Evolutionary conservation across 257 asterid genomes (phyloP).

Genomic region (Agastache rugosa): DNA sequence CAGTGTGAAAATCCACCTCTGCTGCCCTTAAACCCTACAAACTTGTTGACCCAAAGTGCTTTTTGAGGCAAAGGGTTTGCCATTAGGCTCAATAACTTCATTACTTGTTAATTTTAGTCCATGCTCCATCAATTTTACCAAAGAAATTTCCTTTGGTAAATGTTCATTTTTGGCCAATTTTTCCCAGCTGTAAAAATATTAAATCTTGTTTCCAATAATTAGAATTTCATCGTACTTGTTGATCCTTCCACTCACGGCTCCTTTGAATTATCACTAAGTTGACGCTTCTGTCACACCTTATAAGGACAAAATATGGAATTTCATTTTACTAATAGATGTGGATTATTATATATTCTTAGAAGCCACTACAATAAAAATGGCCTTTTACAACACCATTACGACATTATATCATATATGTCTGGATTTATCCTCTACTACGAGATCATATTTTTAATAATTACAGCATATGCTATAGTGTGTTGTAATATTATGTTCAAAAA

Average conservation of each 20-base stretch:
- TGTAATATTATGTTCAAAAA: too few relatives aligned
- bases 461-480: too few relatives aligned
- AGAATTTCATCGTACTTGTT: conserved; percentile 37
- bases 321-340: too few relatives aligned
- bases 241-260: not conserved
- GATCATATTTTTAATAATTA: too few relatives aligned
- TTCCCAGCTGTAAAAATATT: not conserved
- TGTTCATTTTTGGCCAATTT: conserved; percentile 3
- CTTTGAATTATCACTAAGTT: conserved; percentile 13
- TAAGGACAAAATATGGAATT: not conserved
- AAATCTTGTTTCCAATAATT: conserved; percentile 22
- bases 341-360: too few relatives aligned
- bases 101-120: conserved; percentile 19
- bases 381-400: too few relatives aligned
- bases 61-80: conserved; percentile 32
- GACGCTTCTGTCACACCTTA: conserved; percentile 17
- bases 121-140: conserved; percentile 25
- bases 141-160: not conserved
- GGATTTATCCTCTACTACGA: too few relatives aligned
- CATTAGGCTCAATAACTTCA: conserved; percentile 6
- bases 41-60: conserved; percentile 31
- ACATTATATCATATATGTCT: too few relatives aligned
- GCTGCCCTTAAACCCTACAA: conserved; percentile 55
- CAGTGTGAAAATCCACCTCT: conserved; percentile 49
- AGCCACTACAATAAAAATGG: too few relatives aligned